Conservation (phyloP, 352 stramenopile genomes). For the Phytophthora sp. region DNA sequence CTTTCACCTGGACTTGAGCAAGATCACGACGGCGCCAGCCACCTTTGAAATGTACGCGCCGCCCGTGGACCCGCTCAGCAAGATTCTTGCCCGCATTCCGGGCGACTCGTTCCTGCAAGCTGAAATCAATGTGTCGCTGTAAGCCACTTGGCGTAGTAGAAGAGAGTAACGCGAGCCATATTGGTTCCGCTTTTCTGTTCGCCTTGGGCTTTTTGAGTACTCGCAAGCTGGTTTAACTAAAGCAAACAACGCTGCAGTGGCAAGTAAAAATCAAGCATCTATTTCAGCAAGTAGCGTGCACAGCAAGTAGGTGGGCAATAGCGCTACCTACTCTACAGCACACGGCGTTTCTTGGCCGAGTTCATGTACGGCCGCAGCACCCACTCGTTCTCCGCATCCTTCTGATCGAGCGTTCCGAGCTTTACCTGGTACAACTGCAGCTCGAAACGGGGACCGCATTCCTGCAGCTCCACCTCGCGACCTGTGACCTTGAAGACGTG, state of each 20-base stretch:
- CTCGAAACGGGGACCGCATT: constrained; percentile 98
- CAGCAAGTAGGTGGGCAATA: constrained; percentile 1
- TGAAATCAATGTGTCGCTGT: constrained; percentile 89
- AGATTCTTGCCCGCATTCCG: constrained; percentile 84
- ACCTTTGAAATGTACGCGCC: constrained; percentile 91
- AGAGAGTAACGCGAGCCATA: not conserved
- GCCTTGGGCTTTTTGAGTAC: not conserved
- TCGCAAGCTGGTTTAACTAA: not conserved
- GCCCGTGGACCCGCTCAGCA: constrained; percentile 84
- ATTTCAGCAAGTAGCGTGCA: constrained; percentile 31
- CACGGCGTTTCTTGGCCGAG: constrained; percentile 96
- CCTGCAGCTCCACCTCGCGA: constrained; percentile 93
- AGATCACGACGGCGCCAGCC: constrained; percentile 85
- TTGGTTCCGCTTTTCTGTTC: constrained; percentile 2
- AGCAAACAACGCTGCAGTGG: not conserved
- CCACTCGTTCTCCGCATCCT: constrained; percentile 99
- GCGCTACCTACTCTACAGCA: constrained; percentile 65
- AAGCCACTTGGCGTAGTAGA: constrained; percentile 25
- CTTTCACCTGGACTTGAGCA: constrained; percentile 88
- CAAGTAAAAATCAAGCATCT: constrained; percentile 44
- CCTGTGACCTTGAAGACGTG: constrained; percentile 98
- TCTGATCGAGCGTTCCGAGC: constrained; percentile 98
- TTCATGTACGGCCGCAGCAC: constrained; percentile 99
- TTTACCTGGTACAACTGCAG: constrained; percentile 98
- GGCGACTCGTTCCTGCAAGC: constrained; percentile 90